phyloP scores from a whole-genome alignment of 1,139 yeast genomes.

The Pneumocystis jirovecii region DNA sequence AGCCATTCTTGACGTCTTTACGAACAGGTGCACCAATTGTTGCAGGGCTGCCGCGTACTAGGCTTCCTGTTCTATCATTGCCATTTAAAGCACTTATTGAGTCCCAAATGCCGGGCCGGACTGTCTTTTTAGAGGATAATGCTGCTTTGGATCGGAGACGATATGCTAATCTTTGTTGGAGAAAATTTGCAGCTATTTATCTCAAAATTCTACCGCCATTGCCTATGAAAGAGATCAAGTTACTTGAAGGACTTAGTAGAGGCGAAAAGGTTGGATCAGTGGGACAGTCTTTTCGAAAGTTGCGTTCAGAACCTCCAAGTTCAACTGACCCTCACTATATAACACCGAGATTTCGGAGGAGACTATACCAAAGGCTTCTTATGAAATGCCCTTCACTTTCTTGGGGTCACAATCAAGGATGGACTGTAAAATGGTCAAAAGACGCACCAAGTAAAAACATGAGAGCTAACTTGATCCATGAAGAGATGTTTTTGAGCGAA shows the following conservation, averaged over 20 bases:
- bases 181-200: background rate
- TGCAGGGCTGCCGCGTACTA: background rate
- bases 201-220: background rate
- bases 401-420: background rate
- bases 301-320: background rate
- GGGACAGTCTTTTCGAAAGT: background rate
- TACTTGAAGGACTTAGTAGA: background rate
- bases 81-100: background rate
- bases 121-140: background rate
- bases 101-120: background rate
- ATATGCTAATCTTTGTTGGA: background rate
- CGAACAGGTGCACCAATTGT: background rate
- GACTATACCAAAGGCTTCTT: background rate
- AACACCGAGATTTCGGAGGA: background rate
- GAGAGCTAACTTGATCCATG: background rate
- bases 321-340: background rate
- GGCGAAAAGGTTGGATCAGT: background rate
- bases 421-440: background rate
- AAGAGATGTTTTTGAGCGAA: background rate
- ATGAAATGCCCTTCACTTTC: background rate
- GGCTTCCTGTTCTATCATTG: background rate
- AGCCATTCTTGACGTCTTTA: background rate
- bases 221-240: background rate
- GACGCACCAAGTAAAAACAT: background rate
- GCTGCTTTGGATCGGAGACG: background rate